Conservation (phyloP, 1,284 basidiomycete species). For the Microbotryum scabiosae region DNA sequence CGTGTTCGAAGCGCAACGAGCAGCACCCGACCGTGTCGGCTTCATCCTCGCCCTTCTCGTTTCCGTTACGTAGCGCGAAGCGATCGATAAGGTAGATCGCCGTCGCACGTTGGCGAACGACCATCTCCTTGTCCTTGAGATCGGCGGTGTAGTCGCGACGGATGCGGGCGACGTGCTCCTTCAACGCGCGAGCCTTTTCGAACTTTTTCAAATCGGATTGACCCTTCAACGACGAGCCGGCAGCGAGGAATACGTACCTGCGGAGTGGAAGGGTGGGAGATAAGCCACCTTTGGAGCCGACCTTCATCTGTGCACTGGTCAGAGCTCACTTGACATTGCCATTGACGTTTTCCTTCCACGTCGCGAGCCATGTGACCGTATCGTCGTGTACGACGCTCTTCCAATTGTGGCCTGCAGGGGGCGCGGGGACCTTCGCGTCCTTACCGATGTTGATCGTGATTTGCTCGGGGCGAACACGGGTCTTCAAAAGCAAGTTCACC, state of each 20-base stretch:
- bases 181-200: conserved; percentile 88
- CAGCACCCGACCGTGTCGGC: conserved; percentile 97
- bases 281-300: not conserved
- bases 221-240: conserved; percentile 87
- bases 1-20: conserved; percentile 86
- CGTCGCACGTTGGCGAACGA: conserved; percentile 83
- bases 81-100: conserved; percentile 96
- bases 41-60: conserved; percentile 96
- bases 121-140: conserved; percentile 81
- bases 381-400: conserved; percentile 66
- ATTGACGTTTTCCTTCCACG: conserved; percentile 68
- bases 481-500: conserved; percentile 44
- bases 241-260: conserved; percentile 93
- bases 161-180: conserved; percentile 82
- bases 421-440: conserved; percentile 54
- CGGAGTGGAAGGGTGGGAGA: not conserved
- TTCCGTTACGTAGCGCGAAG: conserved; percentile 88
- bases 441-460: conserved; percentile 88
- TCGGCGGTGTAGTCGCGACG: conserved; percentile 77
- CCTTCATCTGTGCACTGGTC: not conserved
- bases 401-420: conserved; percentile 37
- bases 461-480: conserved; percentile 80
- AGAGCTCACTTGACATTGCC: conserved; percentile 33
- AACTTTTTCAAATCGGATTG: conserved; percentile 94
- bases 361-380: conserved; percentile 94